Evolutionary conservation across 148 eudicot species (phyloP).

Genomic region (Chenopodium berlandieri): DNA sequence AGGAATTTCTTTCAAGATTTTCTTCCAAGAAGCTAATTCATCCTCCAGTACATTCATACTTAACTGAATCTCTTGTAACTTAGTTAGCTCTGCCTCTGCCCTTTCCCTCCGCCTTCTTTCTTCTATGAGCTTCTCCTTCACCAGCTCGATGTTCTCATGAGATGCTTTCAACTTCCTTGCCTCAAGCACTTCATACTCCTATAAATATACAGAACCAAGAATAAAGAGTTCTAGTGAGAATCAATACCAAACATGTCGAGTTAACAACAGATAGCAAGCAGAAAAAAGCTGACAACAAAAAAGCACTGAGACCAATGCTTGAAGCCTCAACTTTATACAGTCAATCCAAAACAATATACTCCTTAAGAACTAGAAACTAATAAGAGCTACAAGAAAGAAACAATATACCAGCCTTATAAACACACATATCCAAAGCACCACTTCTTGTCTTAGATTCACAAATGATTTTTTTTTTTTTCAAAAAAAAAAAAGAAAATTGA

Average conservation of each 20-base stretch:
- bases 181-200: constrained; percentile 91
- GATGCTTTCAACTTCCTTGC: constrained; percentile 75
- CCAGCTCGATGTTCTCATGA: constrained; percentile 64
- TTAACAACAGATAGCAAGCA: background rate
- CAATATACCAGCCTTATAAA: no score
- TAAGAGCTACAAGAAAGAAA: background rate
- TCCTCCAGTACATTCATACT: constrained; percentile 56
- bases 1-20: constrained; percentile 59
- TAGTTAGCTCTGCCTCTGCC: constrained; percentile 66
- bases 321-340: background rate
- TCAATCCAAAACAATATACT: background rate
- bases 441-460: background rate
- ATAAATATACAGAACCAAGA: background rate
- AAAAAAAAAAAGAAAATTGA: background rate
- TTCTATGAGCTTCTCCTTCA: constrained; percentile 82
- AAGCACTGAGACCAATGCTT: background rate
- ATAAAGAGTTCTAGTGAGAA: background rate
- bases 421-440: background rate
- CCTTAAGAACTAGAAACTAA: background rate
- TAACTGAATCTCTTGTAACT: constrained; percentile 59
- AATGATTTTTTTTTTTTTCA: no score
- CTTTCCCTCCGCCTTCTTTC: constrained; percentile 76
- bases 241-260: background rate
- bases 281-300: background rate
- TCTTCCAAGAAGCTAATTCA: constrained; percentile 81